phyloP scores from a whole-genome alignment of 257 asterid genomes.

The Pogostemon cablin region DNA sequence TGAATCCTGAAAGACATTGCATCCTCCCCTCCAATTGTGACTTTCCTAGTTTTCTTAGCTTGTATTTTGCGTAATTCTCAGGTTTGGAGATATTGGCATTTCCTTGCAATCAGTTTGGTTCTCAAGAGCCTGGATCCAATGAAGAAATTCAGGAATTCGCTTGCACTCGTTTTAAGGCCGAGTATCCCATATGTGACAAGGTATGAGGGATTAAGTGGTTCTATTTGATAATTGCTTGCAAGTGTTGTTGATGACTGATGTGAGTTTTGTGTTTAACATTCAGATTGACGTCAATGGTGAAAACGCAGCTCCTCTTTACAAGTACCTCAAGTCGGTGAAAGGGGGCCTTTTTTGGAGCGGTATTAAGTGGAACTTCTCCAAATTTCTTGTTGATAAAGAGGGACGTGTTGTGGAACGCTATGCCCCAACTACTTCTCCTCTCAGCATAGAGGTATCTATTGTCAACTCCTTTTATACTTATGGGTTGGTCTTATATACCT shows the following conservation, averaged over 20 bases:
- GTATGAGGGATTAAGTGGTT: constrained; percentile 33
- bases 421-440: constrained; percentile 90
- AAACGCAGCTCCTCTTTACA: constrained; percentile 74
- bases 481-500: too few relatives aligned
- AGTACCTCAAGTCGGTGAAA: constrained; percentile 74
- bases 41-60: not conserved
- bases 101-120: constrained; percentile 96
- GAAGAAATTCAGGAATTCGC: constrained; percentile 82
- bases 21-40: too few relatives aligned
- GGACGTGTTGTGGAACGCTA: constrained; percentile 85
- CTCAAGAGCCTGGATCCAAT: constrained; percentile 86
- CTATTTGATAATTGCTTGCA: not conserved
- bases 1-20: not conserved
- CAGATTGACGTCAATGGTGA: constrained; percentile 87
- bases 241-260: not conserved
- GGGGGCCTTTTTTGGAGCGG: constrained; percentile 86
- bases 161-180: constrained; percentile 98
- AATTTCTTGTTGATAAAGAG: constrained; percentile 79
- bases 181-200: constrained; percentile 89
- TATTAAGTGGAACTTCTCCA: constrained; percentile 93
- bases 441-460: constrained; percentile 79
- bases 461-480: not conserved
- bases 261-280: not conserved
- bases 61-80: constrained; percentile 22
- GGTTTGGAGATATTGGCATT: constrained; percentile 94